These are phyloP conservation scores for Clonostachys solani DNA, from an alignment of 2,329 filamentous ascomycete species.

Conservation along the genomic window DNA sequence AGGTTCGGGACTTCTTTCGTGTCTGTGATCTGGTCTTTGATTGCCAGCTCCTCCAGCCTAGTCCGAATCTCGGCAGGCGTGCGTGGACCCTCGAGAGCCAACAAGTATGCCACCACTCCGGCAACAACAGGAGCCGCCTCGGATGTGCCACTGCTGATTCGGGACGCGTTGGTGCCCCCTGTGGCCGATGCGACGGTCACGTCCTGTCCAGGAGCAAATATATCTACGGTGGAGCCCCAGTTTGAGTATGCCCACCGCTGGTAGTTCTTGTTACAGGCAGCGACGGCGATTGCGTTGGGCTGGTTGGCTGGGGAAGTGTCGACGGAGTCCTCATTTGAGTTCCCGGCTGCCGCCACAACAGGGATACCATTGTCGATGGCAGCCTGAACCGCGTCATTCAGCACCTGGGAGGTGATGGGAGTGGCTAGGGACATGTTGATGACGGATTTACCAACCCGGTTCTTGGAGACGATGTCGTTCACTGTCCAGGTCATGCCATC, in stretches of 20 bases:
- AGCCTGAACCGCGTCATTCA: slow-evolving; percentile 11
- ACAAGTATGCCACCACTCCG: slow-evolving; percentile 11
- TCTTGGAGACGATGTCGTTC: slow-evolving; percentile 17
- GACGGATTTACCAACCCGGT: slow-evolving; percentile 22
- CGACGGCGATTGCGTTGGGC: slow-evolving; percentile 14
- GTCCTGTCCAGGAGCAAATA: slow-evolving; percentile 13
- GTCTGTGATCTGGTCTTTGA: slow-evolving; percentile 5
- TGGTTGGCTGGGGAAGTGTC: slow-evolving; percentile 8
- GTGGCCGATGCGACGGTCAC: slow-evolving; percentile 14
- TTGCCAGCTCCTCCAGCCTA: slow-evolving; percentile 4
- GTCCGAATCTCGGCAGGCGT: not conserved
- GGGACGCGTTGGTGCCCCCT: not conserved
- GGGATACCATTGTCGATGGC: slow-evolving; percentile 16
- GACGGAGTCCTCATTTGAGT: slow-evolving; percentile 5
- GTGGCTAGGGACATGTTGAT: slow-evolving; percentile 35
- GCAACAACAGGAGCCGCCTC: slow-evolving; percentile 12
- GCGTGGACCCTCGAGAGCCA: slow-evolving; percentile 8
- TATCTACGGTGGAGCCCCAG: slow-evolving; percentile 24
- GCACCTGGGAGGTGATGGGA: not conserved
- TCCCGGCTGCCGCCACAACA: slow-evolving; percentile 27
- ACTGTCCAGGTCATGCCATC: slow-evolving; percentile 23
- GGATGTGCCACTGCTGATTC: slow-evolving; percentile 7
- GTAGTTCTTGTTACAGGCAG: slow-evolving; percentile 21
- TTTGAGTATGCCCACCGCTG: slow-evolving; percentile 35
- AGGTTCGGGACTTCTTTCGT: slow-evolving; percentile 6